These are phyloP conservation scores for Melampsora larici-populina DNA, from an alignment of 1,284 basidiomycete species.

Conservation along the genomic window DNA sequence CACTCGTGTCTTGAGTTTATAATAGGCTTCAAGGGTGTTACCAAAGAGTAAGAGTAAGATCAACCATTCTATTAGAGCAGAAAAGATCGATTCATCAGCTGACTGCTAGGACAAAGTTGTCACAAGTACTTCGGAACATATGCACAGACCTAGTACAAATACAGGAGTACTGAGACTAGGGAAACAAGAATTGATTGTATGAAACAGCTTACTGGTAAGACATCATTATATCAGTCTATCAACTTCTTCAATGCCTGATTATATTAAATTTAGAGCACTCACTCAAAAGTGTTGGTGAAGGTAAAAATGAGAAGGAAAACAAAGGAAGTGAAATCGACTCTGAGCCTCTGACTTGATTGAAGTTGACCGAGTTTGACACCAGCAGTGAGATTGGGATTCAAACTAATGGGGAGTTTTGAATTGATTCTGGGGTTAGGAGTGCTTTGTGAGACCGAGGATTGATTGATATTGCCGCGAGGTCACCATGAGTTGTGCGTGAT, in stretches of 20 bases:
- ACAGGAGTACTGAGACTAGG: no score
- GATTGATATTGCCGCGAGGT: no score
- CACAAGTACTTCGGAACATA: no score
- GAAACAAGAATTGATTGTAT: no score
- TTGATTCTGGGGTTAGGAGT: no score
- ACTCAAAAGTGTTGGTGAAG: conserved; percentile 22
- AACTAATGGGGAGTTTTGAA: conserved; percentile 15
- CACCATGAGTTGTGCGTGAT: no score
- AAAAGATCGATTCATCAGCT: background rate
- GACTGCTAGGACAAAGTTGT: no score
- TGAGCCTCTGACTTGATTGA: conserved; percentile 17
- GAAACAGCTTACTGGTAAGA: no score
- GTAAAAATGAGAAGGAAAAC: conserved; percentile 28
- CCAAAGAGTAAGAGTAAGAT: background rate
- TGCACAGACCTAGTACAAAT: no score
- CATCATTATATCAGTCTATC: no score
- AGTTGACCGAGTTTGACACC: conserved; percentile 19
- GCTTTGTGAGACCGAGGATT: no score
- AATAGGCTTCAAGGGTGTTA: conserved; percentile 16
- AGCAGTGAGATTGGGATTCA: conserved; percentile 14
- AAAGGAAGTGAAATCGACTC: conserved; percentile 28
- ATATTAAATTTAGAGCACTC: background rate
- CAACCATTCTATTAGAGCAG: conserved; percentile 14
- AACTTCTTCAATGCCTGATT: no score
- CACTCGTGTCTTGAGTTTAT: conserved; percentile 10